Evolutionary conservation across 164 flowering plant genomes (phyloP), one percentile per base, ranked within the genome.

Genomic region (Magnolia sinica): DNA sequence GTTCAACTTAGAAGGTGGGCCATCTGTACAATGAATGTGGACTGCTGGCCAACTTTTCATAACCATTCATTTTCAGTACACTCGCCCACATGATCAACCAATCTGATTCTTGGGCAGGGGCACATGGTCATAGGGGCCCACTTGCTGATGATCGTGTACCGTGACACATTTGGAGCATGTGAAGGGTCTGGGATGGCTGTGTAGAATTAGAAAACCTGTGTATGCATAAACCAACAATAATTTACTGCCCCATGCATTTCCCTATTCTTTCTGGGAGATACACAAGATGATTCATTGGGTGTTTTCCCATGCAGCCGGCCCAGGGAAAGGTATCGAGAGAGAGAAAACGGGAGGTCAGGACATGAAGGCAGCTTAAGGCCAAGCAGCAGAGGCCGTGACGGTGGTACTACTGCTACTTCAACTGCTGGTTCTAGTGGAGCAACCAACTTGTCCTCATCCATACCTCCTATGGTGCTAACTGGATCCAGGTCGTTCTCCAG

Each of bases 321-420:
- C 9, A 84, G 94, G 74, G 98, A 94, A 1, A 86, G 96, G 78
- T 91, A 84, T 72, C 91, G 96, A 37, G 98, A 92, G 74, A 90
- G 97, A 79, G 98, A 95, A 52, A 90, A 81, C 82, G 91, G 89
- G 70, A 84, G 94, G 79, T 74, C 88, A 19, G 76, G 81, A 29
- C 84, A 66, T 71, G 98, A 94, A 81, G 91, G 89, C 37, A 85
- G 80, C 78, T 59, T 86, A 51, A 88, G 95, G 84, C 61, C 91
- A 61, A 81, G 80, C 76, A 79, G 84, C 76, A 80, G 81, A 22
- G 84, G 79, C 71, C 84, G 81, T 24, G 86, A 82, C 64, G 68
- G 77, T 70, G 76, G 74, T 64, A 50, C 68, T 31, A 74, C 71
- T 73, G 77, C 90, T 83, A 73, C 81, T 82, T 72, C 82, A 11